Conservation (phyloP, 1,284 basidiomycete genomes). For the Sanghuangporus sanghuang region DNA sequence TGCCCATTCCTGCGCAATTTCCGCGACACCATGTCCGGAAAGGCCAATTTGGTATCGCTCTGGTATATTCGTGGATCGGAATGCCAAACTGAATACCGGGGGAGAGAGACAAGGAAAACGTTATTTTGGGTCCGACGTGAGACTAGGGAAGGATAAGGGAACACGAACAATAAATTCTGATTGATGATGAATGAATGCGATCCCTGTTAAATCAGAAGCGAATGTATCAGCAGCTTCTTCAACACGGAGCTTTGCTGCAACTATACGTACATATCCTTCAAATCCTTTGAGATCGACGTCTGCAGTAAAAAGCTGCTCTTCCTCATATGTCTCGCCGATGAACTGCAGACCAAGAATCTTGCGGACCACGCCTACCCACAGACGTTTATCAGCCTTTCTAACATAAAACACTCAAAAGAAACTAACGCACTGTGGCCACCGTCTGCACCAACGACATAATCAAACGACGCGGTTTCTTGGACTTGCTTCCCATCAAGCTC, state of each 20-base stretch:
- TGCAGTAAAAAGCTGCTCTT: constrained; percentile 17
- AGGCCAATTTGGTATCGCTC: neutral
- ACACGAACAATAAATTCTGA: neutral
- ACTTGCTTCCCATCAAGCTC: neutral
- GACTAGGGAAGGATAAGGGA: neutral
- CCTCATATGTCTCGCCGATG: constrained; percentile 36
- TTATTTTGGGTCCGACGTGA: neutral
- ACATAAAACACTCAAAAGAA: neutral
- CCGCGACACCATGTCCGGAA: neutral
- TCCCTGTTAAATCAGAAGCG: neutral
- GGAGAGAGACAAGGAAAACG: neutral
- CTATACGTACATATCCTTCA: constrained; percentile 16
- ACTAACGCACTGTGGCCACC: constrained; percentile 30
- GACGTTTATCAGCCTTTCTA: neutral
- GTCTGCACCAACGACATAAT: constrained; percentile 33
- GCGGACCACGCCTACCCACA: constrained; percentile 25
- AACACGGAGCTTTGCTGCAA: neutral
- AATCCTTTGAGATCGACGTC: constrained; percentile 4
- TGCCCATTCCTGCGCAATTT: neutral
- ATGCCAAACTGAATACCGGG: neutral
- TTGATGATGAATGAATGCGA: neutral
- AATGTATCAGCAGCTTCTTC: too few species aligned
- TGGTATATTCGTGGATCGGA: neutral
- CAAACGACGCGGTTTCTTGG: constrained; percentile 3
- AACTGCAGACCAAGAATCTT: constrained; percentile 41